Evolutionary conservation across 345 rosid genomes (phyloP), one percentile per base, ranked within the genome.

Genomic region (Reutealis trisperma): DNA sequence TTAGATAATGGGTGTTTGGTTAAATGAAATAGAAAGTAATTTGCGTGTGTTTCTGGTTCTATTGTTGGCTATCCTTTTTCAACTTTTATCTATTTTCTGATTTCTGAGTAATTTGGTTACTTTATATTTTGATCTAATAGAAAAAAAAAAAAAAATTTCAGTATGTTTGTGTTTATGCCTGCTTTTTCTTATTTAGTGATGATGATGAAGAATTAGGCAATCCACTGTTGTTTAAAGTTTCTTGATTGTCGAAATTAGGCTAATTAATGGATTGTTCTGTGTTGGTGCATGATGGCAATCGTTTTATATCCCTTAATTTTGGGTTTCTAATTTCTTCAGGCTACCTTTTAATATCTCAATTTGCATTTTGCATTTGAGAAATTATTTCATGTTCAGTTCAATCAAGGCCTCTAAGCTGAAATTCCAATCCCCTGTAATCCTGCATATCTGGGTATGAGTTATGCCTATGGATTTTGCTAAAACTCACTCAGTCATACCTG

Each of bases 1-100:
- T 27, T 67, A 34, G 49, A 24, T 25, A 44, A 44, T 44, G 58
- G 74, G 25, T 75, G 21, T 69, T 60, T 49, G 61, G 30, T 61
- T 61, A 2, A 34, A 10, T 60, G 55, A 30, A 25, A 54, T 19
- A 21, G n/a, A 15, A 61, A 72, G 27, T 30, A 24, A 19, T 27
- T 27, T 14, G 57, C 3, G 6, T 54, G 8, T 16, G 59, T 18
- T 51, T 51, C 19, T 51, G 14, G 55, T 10, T 47, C 12, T 27
- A 15, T 63, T 27, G 27, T 2, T 63, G 16, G 32, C 32, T 63
- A 5, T 16, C 15, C 44, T 34, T 66, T n/a, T 42, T 66, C 0
- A 19, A n/a, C 12, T n/a, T 66, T 42, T 11, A 54, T 54, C 22
- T 54, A 19, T 32, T 32, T 21, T 66, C 52, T 66, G 52, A 24